Conservation (phyloP, 2,329 filamentous ascomycete species). For the Aaosphaeria pasadenensis region DNA sequence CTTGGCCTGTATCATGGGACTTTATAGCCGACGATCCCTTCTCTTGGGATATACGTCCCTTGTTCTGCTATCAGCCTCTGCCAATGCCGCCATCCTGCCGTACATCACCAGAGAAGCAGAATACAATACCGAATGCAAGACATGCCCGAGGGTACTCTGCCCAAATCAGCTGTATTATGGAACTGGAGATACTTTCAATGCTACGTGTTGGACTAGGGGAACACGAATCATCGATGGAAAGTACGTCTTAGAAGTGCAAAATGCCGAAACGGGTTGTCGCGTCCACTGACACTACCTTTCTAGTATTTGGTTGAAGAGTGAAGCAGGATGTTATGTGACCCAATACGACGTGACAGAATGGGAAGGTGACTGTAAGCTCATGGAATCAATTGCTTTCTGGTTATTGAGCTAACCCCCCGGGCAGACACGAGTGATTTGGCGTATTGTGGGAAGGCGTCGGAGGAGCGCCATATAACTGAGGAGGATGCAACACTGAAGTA, state of each 20-base stretch:
- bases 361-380: conserved; percentile 18
- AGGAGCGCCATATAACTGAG: conserved; percentile 20
- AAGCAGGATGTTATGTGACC: conserved; percentile 26
- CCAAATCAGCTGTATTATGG: conserved; percentile 19
- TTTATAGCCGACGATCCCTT: background rate
- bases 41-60: conserved; percentile 1
- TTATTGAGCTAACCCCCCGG: background rate
- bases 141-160: conserved; percentile 26
- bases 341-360: conserved; percentile 27
- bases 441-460: conserved; percentile 24
- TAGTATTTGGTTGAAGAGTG: conserved; percentile 25
- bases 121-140: conserved; percentile 29
- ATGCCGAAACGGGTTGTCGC: background rate
- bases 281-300: background rate
- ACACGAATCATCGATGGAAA: conserved; percentile 24
- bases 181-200: conserved; percentile 15
- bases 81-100: conserved; percentile 4
- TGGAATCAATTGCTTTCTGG: background rate
- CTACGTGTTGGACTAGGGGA: conserved; percentile 27
- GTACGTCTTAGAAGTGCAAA: conserved; percentile 2
- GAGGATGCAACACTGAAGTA: conserved; percentile 21
- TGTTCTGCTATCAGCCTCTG: background rate
- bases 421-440: conserved; percentile 18
- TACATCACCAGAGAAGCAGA: conserved; percentile 20
- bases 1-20: background rate